A percentile compares a stretch with the other conserved stretches of the same genome.
These are phyloP conservation scores for Fomitopsis serialis DNA, from an alignment of 768 basidiomycete species.

Conservation along the genomic window DNA sequence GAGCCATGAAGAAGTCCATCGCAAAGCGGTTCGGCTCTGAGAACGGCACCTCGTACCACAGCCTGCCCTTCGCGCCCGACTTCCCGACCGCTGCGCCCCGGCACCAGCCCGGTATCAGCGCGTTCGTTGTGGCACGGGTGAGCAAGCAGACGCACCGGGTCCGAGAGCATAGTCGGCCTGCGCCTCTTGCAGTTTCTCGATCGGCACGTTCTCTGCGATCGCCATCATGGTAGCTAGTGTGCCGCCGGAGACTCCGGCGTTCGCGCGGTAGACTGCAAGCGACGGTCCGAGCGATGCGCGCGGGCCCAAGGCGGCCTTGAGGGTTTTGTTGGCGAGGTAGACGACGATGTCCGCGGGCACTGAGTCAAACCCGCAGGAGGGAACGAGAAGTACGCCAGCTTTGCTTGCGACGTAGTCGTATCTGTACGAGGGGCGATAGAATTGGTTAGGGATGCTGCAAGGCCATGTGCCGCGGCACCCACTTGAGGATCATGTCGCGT, in stretches of 20 bases:
- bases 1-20: slow-evolving; percentile 38
- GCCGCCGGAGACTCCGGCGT: slow-evolving; percentile 59
- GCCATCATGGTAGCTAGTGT: slow-evolving; percentile 42
- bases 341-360: slow-evolving; percentile 68
- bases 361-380: slow-evolving; percentile 74
- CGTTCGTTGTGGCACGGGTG: neutral
- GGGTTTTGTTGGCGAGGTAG: slow-evolving; percentile 63
- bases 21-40: slow-evolving; percentile 30
- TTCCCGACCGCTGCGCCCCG: too few species aligned
- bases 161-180: slow-evolving; percentile 35
- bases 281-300: slow-evolving; percentile 44
- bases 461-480: too few species aligned
- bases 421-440: slow-evolving; percentile 38
- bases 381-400: slow-evolving; percentile 71
- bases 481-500: slow-evolving; percentile 54
- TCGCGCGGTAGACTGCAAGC: slow-evolving; percentile 42
- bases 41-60: slow-evolving; percentile 34
- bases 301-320: slow-evolving; percentile 42
- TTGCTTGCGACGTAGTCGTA: slow-evolving; percentile 69
- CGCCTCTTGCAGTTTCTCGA: slow-evolving; percentile 24
- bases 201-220: slow-evolving; percentile 27
- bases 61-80: neutral
- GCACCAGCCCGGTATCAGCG: too few species aligned
- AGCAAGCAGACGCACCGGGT: slow-evolving; percentile 33
- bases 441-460: too few species aligned